These are phyloP conservation scores for Zasmidium cellare DNA, from an alignment of 2,329 filamentous ascomycete genomes.

Conservation along the genomic window DNA sequence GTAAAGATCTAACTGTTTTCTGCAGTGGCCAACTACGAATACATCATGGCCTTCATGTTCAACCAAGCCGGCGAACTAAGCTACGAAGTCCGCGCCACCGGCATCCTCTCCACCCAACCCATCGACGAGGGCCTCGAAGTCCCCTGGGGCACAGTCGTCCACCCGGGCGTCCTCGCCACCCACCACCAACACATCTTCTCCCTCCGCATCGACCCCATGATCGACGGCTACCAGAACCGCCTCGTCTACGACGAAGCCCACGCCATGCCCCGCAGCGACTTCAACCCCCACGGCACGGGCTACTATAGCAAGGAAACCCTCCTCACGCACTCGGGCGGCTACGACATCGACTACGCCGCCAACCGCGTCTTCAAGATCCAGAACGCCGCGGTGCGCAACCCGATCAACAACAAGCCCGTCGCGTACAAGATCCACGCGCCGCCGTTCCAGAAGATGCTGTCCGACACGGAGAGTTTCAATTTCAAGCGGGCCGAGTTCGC, in stretches of 20 bases:
- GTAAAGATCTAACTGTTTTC: neutral
- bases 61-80: slow-evolving; percentile 68
- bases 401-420: slow-evolving; percentile 50
- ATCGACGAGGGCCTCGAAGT: slow-evolving; percentile 66
- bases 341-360: slow-evolving; percentile 47
- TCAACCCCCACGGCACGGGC: slow-evolving; percentile 58
- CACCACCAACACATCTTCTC: slow-evolving; percentile 78
- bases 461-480: slow-evolving; percentile 55
- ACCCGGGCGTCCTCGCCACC: slow-evolving; percentile 66
- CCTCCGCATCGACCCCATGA: slow-evolving; percentile 49
- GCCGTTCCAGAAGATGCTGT: slow-evolving; percentile 52
- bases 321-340: slow-evolving; percentile 50
- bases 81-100: slow-evolving; percentile 69
- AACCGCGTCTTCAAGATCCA: slow-evolving; percentile 54
- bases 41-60: slow-evolving; percentile 71
- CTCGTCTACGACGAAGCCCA: slow-evolving; percentile 56
- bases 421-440: slow-evolving; percentile 53
- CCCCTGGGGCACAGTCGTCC: slow-evolving; percentile 67
- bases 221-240: slow-evolving; percentile 49
- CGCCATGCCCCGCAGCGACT: slow-evolving; percentile 57
- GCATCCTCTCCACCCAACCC: slow-evolving; percentile 66
- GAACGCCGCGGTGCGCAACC: slow-evolving; percentile 46
- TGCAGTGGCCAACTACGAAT: slow-evolving; percentile 67
- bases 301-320: slow-evolving; percentile 51
- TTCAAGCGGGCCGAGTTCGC: slow-evolving; percentile 61